Conservation (phyloP, 1,284 basidiomycete genomes). For the Ceratobasidium sp. region DNA sequence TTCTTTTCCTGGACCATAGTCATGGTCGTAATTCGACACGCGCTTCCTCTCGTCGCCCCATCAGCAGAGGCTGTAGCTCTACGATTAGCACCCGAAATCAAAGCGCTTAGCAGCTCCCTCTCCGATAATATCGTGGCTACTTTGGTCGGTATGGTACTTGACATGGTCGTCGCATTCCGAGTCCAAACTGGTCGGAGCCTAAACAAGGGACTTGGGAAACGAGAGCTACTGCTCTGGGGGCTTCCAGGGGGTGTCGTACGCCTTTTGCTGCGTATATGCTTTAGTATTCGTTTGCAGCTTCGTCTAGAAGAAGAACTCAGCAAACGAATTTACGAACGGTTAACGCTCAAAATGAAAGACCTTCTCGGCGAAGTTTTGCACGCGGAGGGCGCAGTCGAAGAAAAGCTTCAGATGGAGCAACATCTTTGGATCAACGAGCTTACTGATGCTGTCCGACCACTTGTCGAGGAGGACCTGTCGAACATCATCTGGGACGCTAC, state of each 20-base stretch:
- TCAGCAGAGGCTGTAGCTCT: background rate
- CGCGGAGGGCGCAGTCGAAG: background rate
- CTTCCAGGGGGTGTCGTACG: background rate
- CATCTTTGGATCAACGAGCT: slow-evolving; percentile 23
- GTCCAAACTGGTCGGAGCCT: background rate
- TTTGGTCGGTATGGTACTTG: background rate
- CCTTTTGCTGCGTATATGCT: background rate
- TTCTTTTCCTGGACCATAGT: slow-evolving; percentile 23
- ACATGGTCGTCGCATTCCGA: background rate
- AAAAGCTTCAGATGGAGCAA: background rate
- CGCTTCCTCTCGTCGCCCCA: background rate
- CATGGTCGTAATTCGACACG: slow-evolving; percentile 19
- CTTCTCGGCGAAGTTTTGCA: background rate
- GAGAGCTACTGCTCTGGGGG: slow-evolving; percentile 15
- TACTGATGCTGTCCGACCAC: background rate
- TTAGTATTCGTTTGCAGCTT: background rate
- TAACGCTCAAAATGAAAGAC: background rate
- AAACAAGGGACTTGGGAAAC: slow-evolving; percentile 1
- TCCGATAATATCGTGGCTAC: background rate
- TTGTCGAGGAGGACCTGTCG: background rate
- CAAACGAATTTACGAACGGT: background rate
- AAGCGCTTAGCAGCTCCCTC: background rate
- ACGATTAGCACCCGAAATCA: background rate
- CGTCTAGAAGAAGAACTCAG: background rate
- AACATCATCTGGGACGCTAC: slow-evolving; percentile 5